Conservation (phyloP, 768 basidiomycete species). For the Leucocoprinus leucothites region DNA sequence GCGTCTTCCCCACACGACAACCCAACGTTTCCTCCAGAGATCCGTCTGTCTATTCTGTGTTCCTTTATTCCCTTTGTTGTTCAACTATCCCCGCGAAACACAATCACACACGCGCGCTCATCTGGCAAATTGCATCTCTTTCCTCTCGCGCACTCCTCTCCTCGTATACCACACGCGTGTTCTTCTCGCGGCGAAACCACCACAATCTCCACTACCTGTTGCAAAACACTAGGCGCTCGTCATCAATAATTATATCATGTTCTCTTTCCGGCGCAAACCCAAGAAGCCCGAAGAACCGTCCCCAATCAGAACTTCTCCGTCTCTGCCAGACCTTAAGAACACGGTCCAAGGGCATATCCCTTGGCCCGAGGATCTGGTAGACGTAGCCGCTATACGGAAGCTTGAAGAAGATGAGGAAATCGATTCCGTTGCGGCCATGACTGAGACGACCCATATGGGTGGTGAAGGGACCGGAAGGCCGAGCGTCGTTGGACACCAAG, state of each 20-base stretch:
- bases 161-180: not conserved
- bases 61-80: conserved; percentile 7
- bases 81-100: not conserved
- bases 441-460: not conserved
- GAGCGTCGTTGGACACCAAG: conserved; percentile 38
- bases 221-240: conserved; percentile 5
- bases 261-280: conserved; percentile 71
- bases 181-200: not conserved
- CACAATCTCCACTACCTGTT: not conserved
- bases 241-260: conserved; percentile 41
- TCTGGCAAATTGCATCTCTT: not conserved
- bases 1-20: not conserved
- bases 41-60: conserved; percentile 11
- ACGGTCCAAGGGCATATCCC: conserved; percentile 57
- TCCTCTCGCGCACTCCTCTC: not conserved
- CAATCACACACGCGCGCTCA: not conserved
- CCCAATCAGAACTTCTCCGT: conserved; percentile 70
- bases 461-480: not conserved
- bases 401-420: conserved; percentile 5
- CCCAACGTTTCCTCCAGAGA: not conserved
- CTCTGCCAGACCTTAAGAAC: conserved; percentile 71
- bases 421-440: not conserved
- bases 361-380: conserved; percentile 84
- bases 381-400: conserved; percentile 62
- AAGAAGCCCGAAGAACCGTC: conserved; percentile 46